Evolutionary conservation across 805 yeast species (phyloP), one percentile per base, ranked within the genome.

Genomic region (Kluyveromyces dobzhanskii): DNA sequence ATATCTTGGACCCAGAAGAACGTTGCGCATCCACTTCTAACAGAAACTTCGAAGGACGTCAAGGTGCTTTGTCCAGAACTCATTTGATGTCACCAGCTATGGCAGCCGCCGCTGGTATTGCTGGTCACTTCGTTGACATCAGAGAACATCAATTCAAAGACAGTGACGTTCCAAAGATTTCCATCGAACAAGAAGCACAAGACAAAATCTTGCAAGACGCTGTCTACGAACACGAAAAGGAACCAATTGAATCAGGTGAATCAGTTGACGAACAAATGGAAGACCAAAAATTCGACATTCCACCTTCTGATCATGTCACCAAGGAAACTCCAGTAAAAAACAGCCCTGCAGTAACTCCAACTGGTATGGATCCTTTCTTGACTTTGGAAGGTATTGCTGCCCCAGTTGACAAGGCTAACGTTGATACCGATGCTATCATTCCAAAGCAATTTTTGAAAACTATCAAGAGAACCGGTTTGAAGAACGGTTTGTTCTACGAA

Each of bases 21-120:
- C 80, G 98, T 68, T 92, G 98, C 70, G 98, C 98, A 7, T 88
- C 97, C 11, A 92, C 98, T 14, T 90, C 97, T 17, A 92, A 92
- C 74, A 83, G 98, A 75, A 92, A 92, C 70, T 92, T 92, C 59
- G 97, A 90, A 65, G 98, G 98, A 54, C 88, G 98, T 67, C 98
- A 92, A 72, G 98, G 98, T 68, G 95, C 96, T 38, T 69, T 67
- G 44, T 86, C 96, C 13, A 78, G 98, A 69, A 92, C 98, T 14
- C 98, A 92, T 62, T 75, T 92, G 59, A 86, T 90, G 95, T 85
- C 96, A 11, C 98, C 98, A 29, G 95, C 95, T 17, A 92, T 92
- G 98, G 98, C 98, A 35, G 98, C 98, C 24, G 97, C 97, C 16
- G 97, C 98, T 14, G 96, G 88, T 54, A 80, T 92, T 50, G 75